Base-by-base conservation (phyloP, 2,329 filamentous ascomycete genomes). In the Ceratocystiopsis brevicomis region DNA sequence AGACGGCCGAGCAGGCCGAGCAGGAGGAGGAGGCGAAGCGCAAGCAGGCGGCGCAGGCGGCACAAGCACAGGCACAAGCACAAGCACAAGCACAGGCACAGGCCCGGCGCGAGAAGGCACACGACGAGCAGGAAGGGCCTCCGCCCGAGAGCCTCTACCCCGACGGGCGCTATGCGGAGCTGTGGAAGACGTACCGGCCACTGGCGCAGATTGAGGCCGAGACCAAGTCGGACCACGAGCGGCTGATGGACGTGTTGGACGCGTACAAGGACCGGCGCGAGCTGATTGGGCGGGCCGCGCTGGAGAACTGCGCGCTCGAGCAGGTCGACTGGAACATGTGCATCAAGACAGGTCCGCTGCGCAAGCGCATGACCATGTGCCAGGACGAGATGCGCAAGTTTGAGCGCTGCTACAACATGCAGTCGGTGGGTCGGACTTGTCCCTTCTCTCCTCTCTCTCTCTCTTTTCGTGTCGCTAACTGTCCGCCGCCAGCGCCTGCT, bases 271-370 rank as follows among this genome's bases (percentile, higher is more conserved):
- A 83, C 56, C 77, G 86, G 48, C 84, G 81, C 57, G 71, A 74
- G 33, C 71, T 76, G 44, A 82, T 96, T 48, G 83, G 82, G 30
- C 69, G 72, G 37, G 82, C 85, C 1, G 87, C 88, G 11, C 67
- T 94, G 55, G 90, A 98, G 63, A 98, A 96, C 59, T 98, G 90
- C 60, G 80, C 85, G 1, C 60, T 87, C 47, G 84, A 93, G 57
- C 85, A 95, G 63, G 69, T 84, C 56, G 78, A 79, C 46, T 79
- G 92, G 66, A 76, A 78, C 47, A 69, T 80, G 40, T 98, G 90
- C 66, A 90, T 90, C 68, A 71, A 72, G 53, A 67, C 69, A 44
- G 87, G 87, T 25, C 70, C 67, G 41, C 74, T 75, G 65, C 61
- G 64, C 53, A 75, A 81, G 50, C 71, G 73, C 51, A 63, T 88